These are phyloP conservation scores for Nemania sp. DNA, from an alignment of 2,329 filamentous ascomycete genomes.

Conservation along the genomic window DNA sequence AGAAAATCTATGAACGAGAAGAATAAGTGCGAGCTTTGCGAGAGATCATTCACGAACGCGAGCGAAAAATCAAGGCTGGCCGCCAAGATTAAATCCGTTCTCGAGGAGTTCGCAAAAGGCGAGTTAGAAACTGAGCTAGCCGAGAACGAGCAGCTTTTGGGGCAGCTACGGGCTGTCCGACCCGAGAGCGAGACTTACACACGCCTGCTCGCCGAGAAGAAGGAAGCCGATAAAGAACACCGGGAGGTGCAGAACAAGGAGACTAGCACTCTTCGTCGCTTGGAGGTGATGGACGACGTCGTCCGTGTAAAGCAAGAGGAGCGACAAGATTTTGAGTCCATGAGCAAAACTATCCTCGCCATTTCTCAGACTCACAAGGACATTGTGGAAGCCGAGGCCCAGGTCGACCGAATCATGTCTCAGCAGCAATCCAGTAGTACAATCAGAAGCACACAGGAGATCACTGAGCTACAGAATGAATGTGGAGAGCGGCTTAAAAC, in stretches of 20 bases:
- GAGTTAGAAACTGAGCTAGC: slow-evolving; percentile 66
- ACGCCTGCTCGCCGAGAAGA: slow-evolving; percentile 73
- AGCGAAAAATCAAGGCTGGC: slow-evolving; percentile 67
- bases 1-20: slow-evolving; percentile 67
- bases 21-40: slow-evolving; percentile 78
- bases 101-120: slow-evolving; percentile 65
- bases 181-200: slow-evolving; percentile 75
- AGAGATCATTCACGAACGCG: slow-evolving; percentile 67
- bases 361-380: slow-evolving; percentile 76
- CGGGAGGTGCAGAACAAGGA: slow-evolving; percentile 65
- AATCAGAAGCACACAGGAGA: slow-evolving; percentile 77
- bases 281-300: slow-evolving; percentile 70
- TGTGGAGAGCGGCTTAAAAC: slow-evolving; percentile 69
- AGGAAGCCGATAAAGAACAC: slow-evolving; percentile 67
- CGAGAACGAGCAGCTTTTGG: slow-evolving; percentile 54
- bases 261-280: slow-evolving; percentile 59
- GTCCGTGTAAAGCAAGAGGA: slow-evolving; percentile 68
- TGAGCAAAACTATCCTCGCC: slow-evolving; percentile 75
- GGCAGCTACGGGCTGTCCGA: slow-evolving; percentile 64
- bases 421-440: slow-evolving; percentile 72
- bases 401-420: slow-evolving; percentile 75
- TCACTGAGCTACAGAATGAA: slow-evolving; percentile 74
- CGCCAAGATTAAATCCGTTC: slow-evolving; percentile 67
- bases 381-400: slow-evolving; percentile 69
- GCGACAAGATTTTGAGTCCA: slow-evolving; percentile 73